Evolutionary conservation across 139 green algal genomes (phyloP).

Genomic region (Auxenochlorella protothecoides): DNA sequence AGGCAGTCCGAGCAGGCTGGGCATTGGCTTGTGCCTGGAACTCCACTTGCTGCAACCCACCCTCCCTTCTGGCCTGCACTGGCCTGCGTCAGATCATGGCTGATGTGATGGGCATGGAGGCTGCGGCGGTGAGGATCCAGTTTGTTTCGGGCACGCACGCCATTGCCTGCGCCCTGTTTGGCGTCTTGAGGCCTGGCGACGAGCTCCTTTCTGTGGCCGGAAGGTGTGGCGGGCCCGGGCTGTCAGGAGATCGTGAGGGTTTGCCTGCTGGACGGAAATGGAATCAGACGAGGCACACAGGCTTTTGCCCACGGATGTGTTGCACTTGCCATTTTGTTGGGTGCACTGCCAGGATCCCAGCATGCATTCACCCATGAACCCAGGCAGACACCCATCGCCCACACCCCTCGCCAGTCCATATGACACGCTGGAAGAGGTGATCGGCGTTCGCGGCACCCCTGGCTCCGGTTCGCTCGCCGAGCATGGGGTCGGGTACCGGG

Average conservation of each 20-base stretch:
- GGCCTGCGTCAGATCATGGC: constrained; percentile 58
- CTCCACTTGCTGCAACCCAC: background rate
- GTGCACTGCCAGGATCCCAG: no score
- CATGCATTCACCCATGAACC: no score
- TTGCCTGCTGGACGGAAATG: no score
- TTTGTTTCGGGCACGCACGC: constrained; percentile 89
- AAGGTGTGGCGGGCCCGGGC: background rate
- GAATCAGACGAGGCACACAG: no score
- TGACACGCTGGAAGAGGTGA: constrained; percentile 95
- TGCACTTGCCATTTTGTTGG: no score
- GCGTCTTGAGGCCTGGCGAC: constrained; percentile 75
- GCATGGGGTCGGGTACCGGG: constrained; percentile 74
- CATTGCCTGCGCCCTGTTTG: constrained; percentile 76
- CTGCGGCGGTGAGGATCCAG: constrained; percentile 74
- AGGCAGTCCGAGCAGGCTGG: background rate
- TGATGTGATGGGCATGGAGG: constrained; percentile 76
- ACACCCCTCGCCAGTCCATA: constrained; percentile 56
- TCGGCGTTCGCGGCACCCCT: constrained; percentile 61
- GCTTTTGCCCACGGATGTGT: no score
- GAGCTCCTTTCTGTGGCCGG: constrained; percentile 79
- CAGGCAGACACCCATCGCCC: no score
- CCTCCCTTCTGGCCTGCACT: background rate
- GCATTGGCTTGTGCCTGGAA: background rate
- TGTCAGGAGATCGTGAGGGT: no score
- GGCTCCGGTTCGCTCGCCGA: constrained; percentile 71